Base-by-base conservation (phyloP, 2,329 filamentous ascomycete species). In the Colletotrichum siamense region DNA sequence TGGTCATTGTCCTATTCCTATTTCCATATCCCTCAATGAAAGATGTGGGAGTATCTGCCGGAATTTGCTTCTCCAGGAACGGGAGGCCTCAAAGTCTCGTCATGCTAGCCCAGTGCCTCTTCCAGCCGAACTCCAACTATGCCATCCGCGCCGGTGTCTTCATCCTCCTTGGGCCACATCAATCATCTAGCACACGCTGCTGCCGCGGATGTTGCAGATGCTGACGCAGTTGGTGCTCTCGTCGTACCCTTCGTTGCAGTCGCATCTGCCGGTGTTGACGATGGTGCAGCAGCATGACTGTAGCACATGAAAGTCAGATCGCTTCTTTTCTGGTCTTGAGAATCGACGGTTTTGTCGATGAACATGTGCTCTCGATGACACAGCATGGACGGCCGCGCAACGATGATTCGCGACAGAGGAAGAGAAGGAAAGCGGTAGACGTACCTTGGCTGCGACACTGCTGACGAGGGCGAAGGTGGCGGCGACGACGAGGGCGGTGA, bases 111-210 rank as follows among this genome's bases (percentile, higher is more conserved):
- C 39, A n/a, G 39, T 0, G 1, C 18, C 7, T 22, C 39, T n/a
- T 49, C 39, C 39, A 7, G 39, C 9, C 13, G 39, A 0, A 12
- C 18, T 16, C 39, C 39, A 5, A 7, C 39, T 1, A 49, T 22
- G 0, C 39, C 3, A 49, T 2, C 39, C 9, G 39, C 13, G 13
- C 18, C 18, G 0, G 0, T 6, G 10, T 1, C 9, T n/a, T 49
- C 3, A 4, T 9, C 39, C 18, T 6, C 5, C 1, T 18, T 22
- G 2, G 3, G 0, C 18, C 6, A 12, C 18, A 0, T 2, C 44
- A 49, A 22, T 13, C 6, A 12, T 49, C n/a, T 22, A 13, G 44
- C n/a, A 49, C n/a, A 7, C 9, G 44, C n/a, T 49, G n/a, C 44
- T 49, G 44, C 44, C 9, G n/a, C n/a, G 44, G 44, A 22, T 49